These are phyloP conservation scores for Boletellus emodensis DNA, from an alignment of 768 basidiomycete species.

Conservation along the genomic window DNA sequence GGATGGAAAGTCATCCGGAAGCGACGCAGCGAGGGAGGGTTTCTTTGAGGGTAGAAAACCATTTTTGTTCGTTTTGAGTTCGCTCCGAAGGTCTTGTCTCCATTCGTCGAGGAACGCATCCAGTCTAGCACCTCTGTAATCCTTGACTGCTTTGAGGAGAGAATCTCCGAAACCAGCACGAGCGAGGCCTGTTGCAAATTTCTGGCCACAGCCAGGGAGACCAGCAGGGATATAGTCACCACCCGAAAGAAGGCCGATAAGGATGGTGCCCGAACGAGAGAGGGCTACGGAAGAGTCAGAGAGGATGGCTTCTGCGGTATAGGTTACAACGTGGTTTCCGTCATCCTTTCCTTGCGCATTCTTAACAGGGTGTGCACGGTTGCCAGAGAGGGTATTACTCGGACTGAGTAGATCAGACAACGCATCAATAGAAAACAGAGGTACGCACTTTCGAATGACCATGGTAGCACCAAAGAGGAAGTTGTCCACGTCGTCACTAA, in stretches of 20 bases:
- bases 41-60: conserved; percentile 63
- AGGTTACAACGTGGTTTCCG: conserved; percentile 58
- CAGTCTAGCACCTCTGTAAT: conserved; percentile 43
- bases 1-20: conserved; percentile 68
- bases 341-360: conserved; percentile 70
- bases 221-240: conserved; percentile 85
- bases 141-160: conserved; percentile 56
- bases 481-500: conserved; percentile 93
- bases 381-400: conserved; percentile 70
- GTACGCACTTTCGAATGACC: conserved; percentile 75
- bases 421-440: background rate
- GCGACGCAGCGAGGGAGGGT: conserved; percentile 55
- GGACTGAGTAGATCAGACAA: conserved; percentile 40
- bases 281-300: conserved; percentile 48
- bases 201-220: conserved; percentile 60
- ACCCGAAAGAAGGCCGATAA: conserved; percentile 82
- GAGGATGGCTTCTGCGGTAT: conserved; percentile 35
- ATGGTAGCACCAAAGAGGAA: conserved; percentile 84
- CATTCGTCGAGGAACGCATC: conserved; percentile 55
- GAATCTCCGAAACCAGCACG: conserved; percentile 77
- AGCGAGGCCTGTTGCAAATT: conserved; percentile 74
- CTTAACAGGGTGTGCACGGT: conserved; percentile 56
- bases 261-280: conserved; percentile 63
- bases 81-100: conserved; percentile 56
- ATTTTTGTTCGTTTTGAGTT: conserved; percentile 66